Conservation (phyloP, 1,139 yeast species). For the Spathaspora jeffriesii region DNA sequence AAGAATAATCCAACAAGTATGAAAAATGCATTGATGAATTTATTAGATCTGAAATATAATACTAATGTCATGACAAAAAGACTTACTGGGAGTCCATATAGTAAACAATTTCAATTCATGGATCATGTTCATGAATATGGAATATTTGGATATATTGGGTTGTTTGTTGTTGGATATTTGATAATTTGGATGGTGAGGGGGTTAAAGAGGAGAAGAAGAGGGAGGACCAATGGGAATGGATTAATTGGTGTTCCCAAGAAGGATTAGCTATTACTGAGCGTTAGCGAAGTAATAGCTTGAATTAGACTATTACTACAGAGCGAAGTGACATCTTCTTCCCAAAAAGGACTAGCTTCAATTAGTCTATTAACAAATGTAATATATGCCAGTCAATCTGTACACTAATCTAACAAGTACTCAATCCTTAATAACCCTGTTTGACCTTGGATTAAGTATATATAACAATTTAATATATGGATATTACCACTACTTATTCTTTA, state of each 20-base stretch:
- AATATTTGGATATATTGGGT: slow-evolving; percentile 38
- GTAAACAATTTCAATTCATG: slow-evolving; percentile 35
- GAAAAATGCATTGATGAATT: slow-evolving; percentile 28
- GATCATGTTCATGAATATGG: slow-evolving; percentile 48
- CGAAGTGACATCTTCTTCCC: too few relatives aligned
- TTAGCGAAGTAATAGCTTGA: too few relatives aligned
- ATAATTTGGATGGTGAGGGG: slow-evolving; percentile 7
- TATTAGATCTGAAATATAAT: slow-evolving; percentile 31
- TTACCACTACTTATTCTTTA: too few relatives aligned
- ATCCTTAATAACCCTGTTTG: too few relatives aligned
- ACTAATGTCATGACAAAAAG: slow-evolving; percentile 20
- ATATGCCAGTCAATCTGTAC: too few relatives aligned
- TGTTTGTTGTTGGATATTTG: slow-evolving; percentile 16
- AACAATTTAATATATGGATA: too few relatives aligned
- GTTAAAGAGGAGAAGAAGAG: slow-evolving; percentile 8
- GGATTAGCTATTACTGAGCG: too few relatives aligned
- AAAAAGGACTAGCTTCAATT: too few relatives aligned
- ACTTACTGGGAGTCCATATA: slow-evolving; percentile 45
- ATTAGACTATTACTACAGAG: too few relatives aligned
- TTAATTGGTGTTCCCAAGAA: slow-evolving; percentile 17
- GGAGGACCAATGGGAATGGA: slow-evolving; percentile 4
- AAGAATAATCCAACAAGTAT: slow-evolving; percentile 29
- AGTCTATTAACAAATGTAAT: too few relatives aligned
- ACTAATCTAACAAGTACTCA: too few relatives aligned
- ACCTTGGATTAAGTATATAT: too few relatives aligned